Evolutionary conservation across 345 rosid species (phyloP), one percentile per base, ranked within the genome.

Genomic region (Eutrema heterophyllum): DNA sequence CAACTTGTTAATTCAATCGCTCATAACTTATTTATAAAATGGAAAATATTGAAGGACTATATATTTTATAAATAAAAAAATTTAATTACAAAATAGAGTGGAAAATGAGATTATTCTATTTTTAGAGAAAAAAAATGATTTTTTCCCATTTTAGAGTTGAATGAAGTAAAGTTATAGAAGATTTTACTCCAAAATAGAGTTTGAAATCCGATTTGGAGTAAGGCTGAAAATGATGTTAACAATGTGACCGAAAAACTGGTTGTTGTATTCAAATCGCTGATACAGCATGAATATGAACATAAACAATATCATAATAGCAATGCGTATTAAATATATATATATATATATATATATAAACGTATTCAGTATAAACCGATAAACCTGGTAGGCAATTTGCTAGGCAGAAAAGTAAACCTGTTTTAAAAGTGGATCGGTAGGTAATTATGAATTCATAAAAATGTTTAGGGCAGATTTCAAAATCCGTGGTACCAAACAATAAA

Each of bases 401-500:
- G 59, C 12, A 72, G 53, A 51, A 36, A 52, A 62, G 7, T 40
- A 71, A 57, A 21, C 18, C 18, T 14, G 16, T 4, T 1, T 24
- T 11, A 13, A 36, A 73, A 64, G 70, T 73, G 40, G 38, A 26
- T 15, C 7, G 18, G 67, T 29, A 30, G 39, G 27, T 44, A 73
- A 55, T 54, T 24, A 35, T 26, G 56, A 53, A 15, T 27, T 43
- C 1, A 14, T 32, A 51, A 45, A 30, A 60, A 24, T 60, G 56
- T 21, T 61, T 62, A 60, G 50, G 68, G 56, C 27, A 61, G 55
- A 68, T 68, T 51, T 60, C 10, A 75, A 68, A 51, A 18, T 33
- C 29, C 51, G 68, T 67, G 73, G 78, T 61, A 76, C 65, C 67
- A 76, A 24, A 62, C 24, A 76, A 5, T 13, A 53, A 55, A 16